phyloP scores from a whole-genome alignment of 2,329 filamentous ascomycete genomes.

The Pseudocercospora cruenta region DNA sequence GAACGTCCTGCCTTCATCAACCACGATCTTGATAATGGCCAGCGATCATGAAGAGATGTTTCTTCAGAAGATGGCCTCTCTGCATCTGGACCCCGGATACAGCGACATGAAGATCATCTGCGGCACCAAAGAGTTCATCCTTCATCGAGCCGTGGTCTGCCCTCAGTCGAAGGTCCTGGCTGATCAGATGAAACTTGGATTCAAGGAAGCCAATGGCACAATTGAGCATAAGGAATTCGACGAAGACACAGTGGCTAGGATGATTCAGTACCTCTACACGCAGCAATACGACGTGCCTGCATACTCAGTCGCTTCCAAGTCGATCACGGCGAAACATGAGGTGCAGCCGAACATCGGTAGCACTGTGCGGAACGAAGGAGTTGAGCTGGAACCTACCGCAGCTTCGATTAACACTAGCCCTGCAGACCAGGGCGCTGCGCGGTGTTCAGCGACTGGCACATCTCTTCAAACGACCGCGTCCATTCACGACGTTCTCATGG shows the following conservation, averaged over 20 bases:
- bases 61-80: neutral
- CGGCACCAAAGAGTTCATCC: neutral
- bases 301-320: neutral
- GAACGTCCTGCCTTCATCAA: neutral
- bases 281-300: neutral
- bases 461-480: neutral
- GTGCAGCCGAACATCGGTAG: neutral
- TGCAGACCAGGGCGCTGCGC: too few relatives aligned
- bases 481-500: neutral
- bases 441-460: too few relatives aligned
- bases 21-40: neutral
- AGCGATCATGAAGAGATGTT: neutral
- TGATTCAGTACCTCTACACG: constrained; percentile 12
- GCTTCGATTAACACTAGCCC: too few relatives aligned
- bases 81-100: neutral
- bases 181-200: neutral
- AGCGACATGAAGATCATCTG: constrained; percentile 13
- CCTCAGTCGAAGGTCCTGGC: neutral
- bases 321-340: neutral
- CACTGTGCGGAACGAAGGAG: neutral
- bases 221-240: constrained; percentile 7
- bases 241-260: neutral
- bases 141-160: constrained; percentile 9
- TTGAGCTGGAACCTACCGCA: neutral
- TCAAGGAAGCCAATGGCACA: neutral